These are phyloP conservation scores for Xylaria curta DNA, from an alignment of 495 filamentous ascomycete species.

Conservation along the genomic window DNA sequence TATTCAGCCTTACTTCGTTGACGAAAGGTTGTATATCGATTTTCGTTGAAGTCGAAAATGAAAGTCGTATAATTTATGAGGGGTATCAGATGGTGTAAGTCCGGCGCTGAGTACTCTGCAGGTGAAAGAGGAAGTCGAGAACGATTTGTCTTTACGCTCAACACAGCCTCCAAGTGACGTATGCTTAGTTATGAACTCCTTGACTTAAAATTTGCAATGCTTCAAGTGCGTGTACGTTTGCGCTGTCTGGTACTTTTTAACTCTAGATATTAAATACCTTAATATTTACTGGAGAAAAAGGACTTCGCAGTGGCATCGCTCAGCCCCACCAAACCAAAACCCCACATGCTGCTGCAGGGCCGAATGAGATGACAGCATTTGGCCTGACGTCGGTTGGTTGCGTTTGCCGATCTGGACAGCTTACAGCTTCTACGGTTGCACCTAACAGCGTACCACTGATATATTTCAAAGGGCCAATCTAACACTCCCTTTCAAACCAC, in stretches of 20 bases:
- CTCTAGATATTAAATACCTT: background rate
- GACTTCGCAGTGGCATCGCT: slow-evolving; percentile 7
- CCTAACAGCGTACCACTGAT: background rate
- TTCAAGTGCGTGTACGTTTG: background rate
- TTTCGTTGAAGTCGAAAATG: slow-evolving; percentile 8
- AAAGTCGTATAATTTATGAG: slow-evolving; percentile 18
- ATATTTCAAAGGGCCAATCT: slow-evolving; percentile 1
- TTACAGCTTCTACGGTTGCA: slow-evolving; percentile 33
- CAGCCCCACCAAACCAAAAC: slow-evolving; percentile 24
- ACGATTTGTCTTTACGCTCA: background rate
- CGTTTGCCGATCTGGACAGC: slow-evolving; percentile 43
- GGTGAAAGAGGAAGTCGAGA: background rate
- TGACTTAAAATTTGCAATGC: background rate
- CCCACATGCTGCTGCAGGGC: background rate
- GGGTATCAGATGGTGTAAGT: slow-evolving; percentile 15
- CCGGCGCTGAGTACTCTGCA: background rate
- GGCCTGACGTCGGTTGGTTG: slow-evolving; percentile 34
- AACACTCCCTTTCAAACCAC: slow-evolving; percentile 1
- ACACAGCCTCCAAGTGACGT: background rate
- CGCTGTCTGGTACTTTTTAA: background rate
- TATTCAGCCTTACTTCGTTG: background rate
- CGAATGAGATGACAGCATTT: slow-evolving; percentile 14
- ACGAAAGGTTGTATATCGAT: background rate
- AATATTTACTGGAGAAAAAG: background rate
- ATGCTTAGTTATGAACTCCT: background rate